phyloP scores from a whole-genome alignment of 148 eudicot species.

The Polygonum maritimum region DNA sequence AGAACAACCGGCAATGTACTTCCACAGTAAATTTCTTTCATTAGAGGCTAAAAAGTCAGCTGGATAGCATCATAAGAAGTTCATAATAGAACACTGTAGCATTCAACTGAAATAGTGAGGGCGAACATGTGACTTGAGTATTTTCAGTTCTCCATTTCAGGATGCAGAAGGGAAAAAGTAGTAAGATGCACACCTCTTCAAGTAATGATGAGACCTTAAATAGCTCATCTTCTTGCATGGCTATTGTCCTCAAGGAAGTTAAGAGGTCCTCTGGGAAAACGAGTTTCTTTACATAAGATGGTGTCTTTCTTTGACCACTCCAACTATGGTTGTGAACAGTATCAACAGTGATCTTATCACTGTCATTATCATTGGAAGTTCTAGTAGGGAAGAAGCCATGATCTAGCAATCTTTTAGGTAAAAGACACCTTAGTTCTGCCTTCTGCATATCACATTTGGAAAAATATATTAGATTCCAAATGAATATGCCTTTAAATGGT shows the following conservation, averaged over 20 bases:
- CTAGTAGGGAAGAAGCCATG: slow-evolving; percentile 52
- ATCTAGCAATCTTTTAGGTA: slow-evolving; percentile 61
- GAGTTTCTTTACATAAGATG: slow-evolving; percentile 59
- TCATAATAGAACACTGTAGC: not conserved
- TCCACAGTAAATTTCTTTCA: not conserved
- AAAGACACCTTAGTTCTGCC: slow-evolving; percentile 75
- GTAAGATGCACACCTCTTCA: slow-evolving; percentile 48
- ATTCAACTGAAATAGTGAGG: not conserved
- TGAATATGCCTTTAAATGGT: not conserved
- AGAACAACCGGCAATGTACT: not conserved
- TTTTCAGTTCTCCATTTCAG: not conserved
- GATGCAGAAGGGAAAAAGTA: not conserved
- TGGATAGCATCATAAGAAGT: not conserved
- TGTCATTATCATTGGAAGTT: slow-evolving; percentile 22
- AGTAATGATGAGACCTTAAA: slow-evolving; percentile 63
- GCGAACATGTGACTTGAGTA: not conserved
- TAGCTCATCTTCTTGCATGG: slow-evolving; percentile 71
- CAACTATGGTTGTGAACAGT: slow-evolving; percentile 50
- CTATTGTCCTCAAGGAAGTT: slow-evolving; percentile 72
- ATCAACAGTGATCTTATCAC: slow-evolving; percentile 12
- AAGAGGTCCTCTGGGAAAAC: slow-evolving; percentile 80
- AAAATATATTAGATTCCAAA: not conserved
- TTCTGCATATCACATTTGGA: slow-evolving; percentile 37
- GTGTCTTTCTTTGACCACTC: slow-evolving; percentile 82
- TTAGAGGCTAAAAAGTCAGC: not conserved